These are phyloP conservation scores for Mycocentrospora acerina DNA, from an alignment of 2,329 filamentous ascomycete genomes.

Conservation along the genomic window DNA sequence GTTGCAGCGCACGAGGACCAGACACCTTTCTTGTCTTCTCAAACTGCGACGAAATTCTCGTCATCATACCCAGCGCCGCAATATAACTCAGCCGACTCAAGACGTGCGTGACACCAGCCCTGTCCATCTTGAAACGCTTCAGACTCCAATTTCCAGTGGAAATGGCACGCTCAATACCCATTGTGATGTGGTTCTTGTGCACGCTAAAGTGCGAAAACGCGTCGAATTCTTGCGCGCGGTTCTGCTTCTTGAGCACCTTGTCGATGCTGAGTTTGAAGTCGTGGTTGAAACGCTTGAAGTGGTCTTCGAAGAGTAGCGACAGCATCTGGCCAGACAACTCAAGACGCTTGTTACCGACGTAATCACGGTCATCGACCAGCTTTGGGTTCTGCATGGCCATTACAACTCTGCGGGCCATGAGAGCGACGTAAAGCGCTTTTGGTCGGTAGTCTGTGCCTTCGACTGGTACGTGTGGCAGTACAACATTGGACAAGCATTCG, in stretches of 20 bases:
- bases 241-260: constrained; percentile 92
- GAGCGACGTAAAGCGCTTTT: constrained; percentile 94
- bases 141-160: constrained; percentile 97
- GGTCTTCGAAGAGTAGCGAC: constrained; percentile 90
- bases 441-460: constrained; percentile 90
- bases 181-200: constrained; percentile 83
- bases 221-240: constrained; percentile 84
- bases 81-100: constrained; percentile 95
- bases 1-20: constrained; percentile 91
- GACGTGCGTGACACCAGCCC: constrained; percentile 94
- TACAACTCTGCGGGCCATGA: constrained; percentile 94
- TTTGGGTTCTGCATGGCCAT: constrained; percentile 91
- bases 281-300: constrained; percentile 92
- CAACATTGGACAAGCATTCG: constrained; percentile 86
- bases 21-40: constrained; percentile 98
- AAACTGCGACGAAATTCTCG: constrained; percentile 95
- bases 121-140: constrained; percentile 98
- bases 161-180: constrained; percentile 92
- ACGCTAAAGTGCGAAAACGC: constrained; percentile 81
- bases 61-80: constrained; percentile 98
- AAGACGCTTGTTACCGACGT: constrained; percentile 94
- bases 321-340: constrained; percentile 94
- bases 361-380: constrained; percentile 93
- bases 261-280: constrained; percentile 93
- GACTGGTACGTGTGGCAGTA: constrained; percentile 93